phyloP scores from a whole-genome alignment of 176 grass and related monocot species.

The Musa beccarii region DNA sequence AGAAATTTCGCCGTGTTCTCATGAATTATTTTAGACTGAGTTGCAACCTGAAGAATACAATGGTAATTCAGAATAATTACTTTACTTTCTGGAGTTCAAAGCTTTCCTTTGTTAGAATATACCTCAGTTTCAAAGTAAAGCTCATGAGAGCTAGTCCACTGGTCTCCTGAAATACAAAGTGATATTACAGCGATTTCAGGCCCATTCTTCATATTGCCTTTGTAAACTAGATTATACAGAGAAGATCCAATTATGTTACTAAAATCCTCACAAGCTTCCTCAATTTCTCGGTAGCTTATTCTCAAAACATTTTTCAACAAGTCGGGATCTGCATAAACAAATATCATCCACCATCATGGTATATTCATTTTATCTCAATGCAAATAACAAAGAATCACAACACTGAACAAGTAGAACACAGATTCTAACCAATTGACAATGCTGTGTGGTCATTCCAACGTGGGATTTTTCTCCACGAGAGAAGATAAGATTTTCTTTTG shows the following conservation, averaged over 20 bases:
- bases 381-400: neutral
- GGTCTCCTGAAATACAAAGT: constrained; percentile 38
- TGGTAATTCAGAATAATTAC: neutral
- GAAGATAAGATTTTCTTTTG: constrained; percentile 35
- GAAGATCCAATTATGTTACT: constrained; percentile 97
- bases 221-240: constrained; percentile 64
- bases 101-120: neutral
- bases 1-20: constrained; percentile 62
- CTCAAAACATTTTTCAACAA: constrained; percentile 46
- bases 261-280: constrained; percentile 88
- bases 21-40: constrained; percentile 52
- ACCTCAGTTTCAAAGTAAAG: constrained; percentile 82
- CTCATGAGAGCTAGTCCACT: constrained; percentile 74
- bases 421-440: constrained; percentile 64
- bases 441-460: constrained; percentile 52
- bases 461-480: constrained; percentile 44
- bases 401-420: neutral
- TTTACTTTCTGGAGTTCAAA: neutral
- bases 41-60: constrained; percentile 51
- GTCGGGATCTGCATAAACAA: constrained; percentile 39
- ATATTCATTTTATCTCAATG: constrained; percentile 4
- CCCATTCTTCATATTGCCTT: constrained; percentile 78
- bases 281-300: constrained; percentile 59
- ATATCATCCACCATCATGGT: neutral
- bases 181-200: constrained; percentile 85